Conservation (phyloP, 305 asterid genomes). For the Fraxinus floribunda region DNA sequence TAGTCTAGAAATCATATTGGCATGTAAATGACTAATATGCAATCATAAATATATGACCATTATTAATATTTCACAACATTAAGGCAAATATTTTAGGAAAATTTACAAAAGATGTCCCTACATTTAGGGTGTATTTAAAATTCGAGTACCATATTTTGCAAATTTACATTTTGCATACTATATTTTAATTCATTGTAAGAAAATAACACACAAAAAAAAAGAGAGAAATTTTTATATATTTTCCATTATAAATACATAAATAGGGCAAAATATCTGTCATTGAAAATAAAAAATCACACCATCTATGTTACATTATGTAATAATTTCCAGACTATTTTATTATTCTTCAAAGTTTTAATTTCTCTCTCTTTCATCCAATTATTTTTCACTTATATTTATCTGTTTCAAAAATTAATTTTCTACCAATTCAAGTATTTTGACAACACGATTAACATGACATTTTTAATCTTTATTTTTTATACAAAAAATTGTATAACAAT, state of each 20-base stretch:
- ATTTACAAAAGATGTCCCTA: background rate
- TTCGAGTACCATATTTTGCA: background rate
- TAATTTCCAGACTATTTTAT: background rate
- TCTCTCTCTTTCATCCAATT: background rate
- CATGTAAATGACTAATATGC: background rate
- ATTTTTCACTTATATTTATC: background rate
- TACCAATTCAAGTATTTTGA: background rate
- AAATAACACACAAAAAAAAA: background rate
- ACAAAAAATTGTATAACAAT: background rate
- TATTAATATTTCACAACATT: background rate
- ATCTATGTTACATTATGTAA: background rate
- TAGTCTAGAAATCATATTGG: background rate
- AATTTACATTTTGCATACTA: background rate
- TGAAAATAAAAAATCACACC: background rate
- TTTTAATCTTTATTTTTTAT: background rate
- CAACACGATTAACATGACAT: background rate
- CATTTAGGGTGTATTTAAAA: background rate
- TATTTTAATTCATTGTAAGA: background rate
- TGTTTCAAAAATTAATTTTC: background rate
- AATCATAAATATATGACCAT: background rate
- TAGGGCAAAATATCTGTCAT: background rate
- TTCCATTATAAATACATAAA: background rate
- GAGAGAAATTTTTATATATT: background rate
- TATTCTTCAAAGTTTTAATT: background rate
- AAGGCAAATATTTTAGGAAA: background rate